Evolutionary conservation across 352 stramenopile genomes (phyloP), one percentile per base, ranked within the genome.

Genomic region (Phytophthora constricta): DNA sequence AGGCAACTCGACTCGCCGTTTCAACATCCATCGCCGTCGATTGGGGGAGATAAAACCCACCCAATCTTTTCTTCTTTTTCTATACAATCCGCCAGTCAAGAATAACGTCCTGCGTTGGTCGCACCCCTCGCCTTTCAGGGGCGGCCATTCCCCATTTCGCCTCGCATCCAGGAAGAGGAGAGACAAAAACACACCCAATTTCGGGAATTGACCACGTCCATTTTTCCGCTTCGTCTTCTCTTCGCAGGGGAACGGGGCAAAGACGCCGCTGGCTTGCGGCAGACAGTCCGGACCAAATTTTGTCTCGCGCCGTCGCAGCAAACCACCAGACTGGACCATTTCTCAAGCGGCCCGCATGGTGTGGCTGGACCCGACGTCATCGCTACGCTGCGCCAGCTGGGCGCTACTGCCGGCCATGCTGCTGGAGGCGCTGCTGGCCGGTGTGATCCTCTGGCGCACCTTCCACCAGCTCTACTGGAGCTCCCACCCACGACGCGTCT

Each of bases 381-480:
- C 51, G 49, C 67, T 72, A 59, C 26, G 49, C 22, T 91, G 83
- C 68, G 59, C 55, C 23, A 85, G 69, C 67, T 84, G 68, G 77
- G 22, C 64, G 42, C 57, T 88, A 46, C 47, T 88, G 63, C 76
- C 77, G 57, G 79, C 78, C 48, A 58, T 89, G 55, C 33, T 80
- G 49, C 63, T 90, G 34, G 84, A 92, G 42, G 51, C 47, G 26
- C 55, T 74, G 28, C 72, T 90, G 5, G 42, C 68, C 8, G 48
- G 61, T 25, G 62, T 76, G 25, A 78, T 87, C 23, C 54, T 89
- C 20, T 92, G 84, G 84, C 81, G 84, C 20, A 76, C 70, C 3
- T 70, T 66, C 26, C 81, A 90, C 65, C 84, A 92, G 20, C 58
- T 88, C 50, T 86, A 84, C 59, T 92, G 79, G 77, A 74, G 70